Evolutionary conservation across 116 monocot genomes (phyloP).

Genomic region (Cymodocea nodosa): DNA sequence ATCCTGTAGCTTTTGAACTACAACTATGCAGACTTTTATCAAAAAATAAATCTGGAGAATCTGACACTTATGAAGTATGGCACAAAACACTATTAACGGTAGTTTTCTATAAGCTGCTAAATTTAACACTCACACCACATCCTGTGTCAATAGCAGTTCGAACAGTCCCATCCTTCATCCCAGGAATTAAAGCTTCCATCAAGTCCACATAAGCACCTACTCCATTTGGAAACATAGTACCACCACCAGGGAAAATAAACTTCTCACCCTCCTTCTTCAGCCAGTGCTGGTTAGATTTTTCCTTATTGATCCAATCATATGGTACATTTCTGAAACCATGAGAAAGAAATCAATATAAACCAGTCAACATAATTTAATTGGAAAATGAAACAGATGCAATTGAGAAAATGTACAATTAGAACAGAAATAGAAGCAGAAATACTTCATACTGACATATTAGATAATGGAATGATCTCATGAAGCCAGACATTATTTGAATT

Average conservation of each 20-base stretch:
- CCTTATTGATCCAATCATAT: slow-evolving; percentile 90
- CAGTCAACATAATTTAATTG: neutral
- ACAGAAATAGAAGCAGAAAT: neutral
- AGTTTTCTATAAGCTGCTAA: neutral
- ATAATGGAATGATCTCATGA: no score
- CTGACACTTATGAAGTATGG: no score
- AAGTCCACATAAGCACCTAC: slow-evolving; percentile 83
- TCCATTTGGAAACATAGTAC: slow-evolving; percentile 98
- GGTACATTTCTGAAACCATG: slow-evolving; percentile 64
- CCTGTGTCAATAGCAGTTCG: slow-evolving; percentile 91
- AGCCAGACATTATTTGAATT: no score
- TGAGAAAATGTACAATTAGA: neutral
- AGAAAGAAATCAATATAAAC: neutral
- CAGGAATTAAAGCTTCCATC: slow-evolving; percentile 82
- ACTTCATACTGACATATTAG: no score
- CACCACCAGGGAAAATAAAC: slow-evolving; percentile 88
- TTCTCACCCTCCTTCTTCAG: slow-evolving; percentile 85
- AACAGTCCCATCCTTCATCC: slow-evolving; percentile 92
- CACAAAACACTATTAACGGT: no score
- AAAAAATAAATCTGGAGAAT: no score
- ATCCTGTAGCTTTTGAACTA: no score
- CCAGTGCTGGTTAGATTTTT: slow-evolving; percentile 97
- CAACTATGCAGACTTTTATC: no score
- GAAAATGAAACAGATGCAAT: neutral
- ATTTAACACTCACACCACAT: slow-evolving; percentile 57